A percentile compares a stretch with the other conserved stretches of the same genome.
These are phyloP conservation scores for Herpotrichia juniperi DNA, from an alignment of 2,329 filamentous ascomycete species.

Conservation along the genomic window DNA sequence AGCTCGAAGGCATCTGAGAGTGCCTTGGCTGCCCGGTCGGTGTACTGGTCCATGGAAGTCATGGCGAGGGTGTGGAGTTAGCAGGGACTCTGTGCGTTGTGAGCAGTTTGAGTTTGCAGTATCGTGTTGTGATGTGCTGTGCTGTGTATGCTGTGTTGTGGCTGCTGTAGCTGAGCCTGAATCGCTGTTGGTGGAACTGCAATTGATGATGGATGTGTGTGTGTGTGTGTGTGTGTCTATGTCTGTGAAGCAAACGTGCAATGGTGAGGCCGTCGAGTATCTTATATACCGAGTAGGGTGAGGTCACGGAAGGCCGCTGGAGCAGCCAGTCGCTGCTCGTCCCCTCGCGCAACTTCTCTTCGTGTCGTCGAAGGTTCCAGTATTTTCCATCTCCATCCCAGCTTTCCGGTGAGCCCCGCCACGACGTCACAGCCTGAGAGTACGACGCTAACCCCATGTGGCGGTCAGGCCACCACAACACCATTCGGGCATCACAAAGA, in stretches of 20 bases:
- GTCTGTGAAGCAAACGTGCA: conserved; percentile 4
- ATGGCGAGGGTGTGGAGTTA: conserved; percentile 55
- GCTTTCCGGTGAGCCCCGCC: conserved; percentile 16
- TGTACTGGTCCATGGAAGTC: conserved; percentile 86
- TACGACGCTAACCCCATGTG: background rate
- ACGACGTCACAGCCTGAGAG: conserved; percentile 6
- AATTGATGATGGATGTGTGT: conserved; percentile 16
- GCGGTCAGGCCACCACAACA: background rate
- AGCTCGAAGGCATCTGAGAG: conserved; percentile 86
- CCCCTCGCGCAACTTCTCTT: conserved; percentile 31
- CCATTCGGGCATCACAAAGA: background rate
- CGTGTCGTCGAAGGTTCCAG: conserved; percentile 35
- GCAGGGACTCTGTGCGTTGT: conserved; percentile 15
- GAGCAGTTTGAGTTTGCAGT: conserved; percentile 18
- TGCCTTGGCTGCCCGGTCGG: conserved; percentile 88
- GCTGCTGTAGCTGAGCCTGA: background rate
- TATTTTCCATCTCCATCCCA: conserved; percentile 12
- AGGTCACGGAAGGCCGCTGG: conserved; percentile 20
- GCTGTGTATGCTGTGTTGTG: background rate
- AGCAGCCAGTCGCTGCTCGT: conserved; percentile 31
- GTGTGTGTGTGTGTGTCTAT: no score
- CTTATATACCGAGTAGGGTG: conserved; percentile 31
- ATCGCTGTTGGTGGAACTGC: conserved; percentile 14
- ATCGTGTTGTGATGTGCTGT: conserved; percentile 8
- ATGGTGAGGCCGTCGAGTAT: conserved; percentile 11